Conservation (phyloP, 306 rosid genomes). For the Sechiopsis laciniata region DNA sequence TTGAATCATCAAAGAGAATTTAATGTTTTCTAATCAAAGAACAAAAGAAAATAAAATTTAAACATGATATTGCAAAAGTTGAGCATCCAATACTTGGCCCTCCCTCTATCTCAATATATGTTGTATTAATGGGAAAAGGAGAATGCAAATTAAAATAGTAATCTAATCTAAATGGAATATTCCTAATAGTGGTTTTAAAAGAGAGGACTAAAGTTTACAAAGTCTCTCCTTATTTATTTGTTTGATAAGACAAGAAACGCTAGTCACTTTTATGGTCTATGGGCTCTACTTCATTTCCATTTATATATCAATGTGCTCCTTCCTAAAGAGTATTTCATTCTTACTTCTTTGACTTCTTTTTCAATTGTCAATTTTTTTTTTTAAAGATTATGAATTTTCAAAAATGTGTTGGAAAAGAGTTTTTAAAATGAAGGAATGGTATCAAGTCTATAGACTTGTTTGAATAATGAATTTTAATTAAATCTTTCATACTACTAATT, state of each 20-base stretch:
- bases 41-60: neutral
- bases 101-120: neutral
- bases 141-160: conserved; percentile 13
- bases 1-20: neutral
- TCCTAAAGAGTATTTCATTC: neutral
- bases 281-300: neutral
- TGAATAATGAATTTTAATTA: neutral
- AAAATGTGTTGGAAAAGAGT: neutral
- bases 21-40: neutral
- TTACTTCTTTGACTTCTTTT: neutral
- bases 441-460: neutral
- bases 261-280: neutral
- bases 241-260: neutral
- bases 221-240: conserved; percentile 17
- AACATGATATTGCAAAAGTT: neutral
- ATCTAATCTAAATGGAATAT: conserved; percentile 19
- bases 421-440: neutral
- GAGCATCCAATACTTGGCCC: conserved; percentile 5
- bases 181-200: conserved; percentile 17
- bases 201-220: neutral
- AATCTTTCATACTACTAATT: neutral
- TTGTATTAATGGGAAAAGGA: neutral
- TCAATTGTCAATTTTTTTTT: neutral
- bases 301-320: neutral
- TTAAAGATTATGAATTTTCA: neutral